Evolutionary conservation across 495 filamentous ascomycete genomes (phyloP), one percentile per base, ranked within the genome.

Genomic region (Usnea hakonensis): DNA sequence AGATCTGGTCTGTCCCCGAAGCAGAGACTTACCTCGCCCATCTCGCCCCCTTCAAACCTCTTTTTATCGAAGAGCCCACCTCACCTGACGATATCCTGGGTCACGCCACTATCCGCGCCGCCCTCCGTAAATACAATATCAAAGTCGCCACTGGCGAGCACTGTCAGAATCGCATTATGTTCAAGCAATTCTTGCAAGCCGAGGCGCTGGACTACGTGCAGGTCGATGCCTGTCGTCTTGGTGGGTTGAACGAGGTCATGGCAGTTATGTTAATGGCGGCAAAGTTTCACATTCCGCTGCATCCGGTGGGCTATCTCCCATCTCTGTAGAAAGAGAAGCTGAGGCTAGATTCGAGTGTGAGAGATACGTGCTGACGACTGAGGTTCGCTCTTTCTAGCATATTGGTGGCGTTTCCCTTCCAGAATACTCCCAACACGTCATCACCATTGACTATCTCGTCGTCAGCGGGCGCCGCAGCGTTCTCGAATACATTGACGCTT

Each of bases 381-480:
- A 32, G 3, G 1, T 5, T 6, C 16, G 28, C 46, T 6, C 16
- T 52, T 30, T 14, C n/a, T 58, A 58, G 55, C 55, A 58, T 41
- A 58, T 58, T 5, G 92, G 92, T 11, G 92, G 92, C 64, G 91
- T 97, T 5, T 91, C 91, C 8, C 76, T 97, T 61, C 91, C 92
- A 9, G 92, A 97, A 74, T 95, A 96, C 75, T 96, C 92, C 0
- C 91, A 95, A 77, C 92, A 97, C 70, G 73, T 97, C 57, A 90
- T 86, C 75, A 96, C 90, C 2, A 94, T 97, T 67, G 92, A 97
- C 74, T 97, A 97, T 65, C 89, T 97, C 6, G 87, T 87, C 60
- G 90, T 97, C 0, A 86, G 79, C 58, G 92, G 90, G 2, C 89
- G 91, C 79, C 78, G 81, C 73, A 88, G 84, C 48, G 79, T 97